phyloP scores from a whole-genome alignment of 208 protist genomes.

The Leishmania tropica region DNA sequence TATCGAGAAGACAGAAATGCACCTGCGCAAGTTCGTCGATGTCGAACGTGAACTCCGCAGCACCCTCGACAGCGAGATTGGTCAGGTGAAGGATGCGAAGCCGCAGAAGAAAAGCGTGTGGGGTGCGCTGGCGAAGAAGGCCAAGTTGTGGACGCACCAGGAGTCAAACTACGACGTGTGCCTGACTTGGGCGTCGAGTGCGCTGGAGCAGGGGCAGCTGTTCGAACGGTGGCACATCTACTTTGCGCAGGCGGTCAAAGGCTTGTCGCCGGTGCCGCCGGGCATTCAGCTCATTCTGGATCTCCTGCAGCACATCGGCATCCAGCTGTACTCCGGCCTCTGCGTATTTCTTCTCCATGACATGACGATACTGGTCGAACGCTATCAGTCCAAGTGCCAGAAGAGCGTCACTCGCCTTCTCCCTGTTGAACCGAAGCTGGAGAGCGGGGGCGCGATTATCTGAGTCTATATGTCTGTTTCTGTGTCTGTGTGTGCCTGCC shows the following conservation, averaged over 20 bases:
- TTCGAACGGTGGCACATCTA: conserved; percentile 78
- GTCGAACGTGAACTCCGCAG: conserved; percentile 44
- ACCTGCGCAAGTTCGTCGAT: conserved; percentile 52
- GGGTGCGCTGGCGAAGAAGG: conserved; percentile 54
- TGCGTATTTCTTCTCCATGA: conserved; percentile 79
- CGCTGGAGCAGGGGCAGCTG: conserved; percentile 71
- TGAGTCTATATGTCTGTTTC: conserved; percentile 5
- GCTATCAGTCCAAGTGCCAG: conserved; percentile 66
- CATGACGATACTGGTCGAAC: conserved; percentile 69
- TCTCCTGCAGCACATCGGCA: conserved; percentile 47
- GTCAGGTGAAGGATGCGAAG: conserved; percentile 40
- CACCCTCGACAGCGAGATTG: conserved; percentile 55
- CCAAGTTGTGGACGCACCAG: conserved; percentile 70
- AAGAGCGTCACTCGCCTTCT: conserved; percentile 65
- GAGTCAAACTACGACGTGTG: conserved; percentile 60
- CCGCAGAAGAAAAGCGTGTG: conserved; percentile 53
- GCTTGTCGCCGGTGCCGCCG: conserved; percentile 26
- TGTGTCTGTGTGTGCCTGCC: not conserved
- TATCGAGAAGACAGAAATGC: conserved; percentile 38
- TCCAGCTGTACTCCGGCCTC: conserved; percentile 61
- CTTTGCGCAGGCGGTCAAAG: conserved; percentile 46
- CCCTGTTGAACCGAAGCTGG: conserved; percentile 64
- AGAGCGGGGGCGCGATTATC: conserved; percentile 24
- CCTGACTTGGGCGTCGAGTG: conserved; percentile 64
- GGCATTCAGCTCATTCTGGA: conserved; percentile 43